Conservation (phyloP, 139 green algal genomes). For the Astrephomene gubernaculifera region DNA sequence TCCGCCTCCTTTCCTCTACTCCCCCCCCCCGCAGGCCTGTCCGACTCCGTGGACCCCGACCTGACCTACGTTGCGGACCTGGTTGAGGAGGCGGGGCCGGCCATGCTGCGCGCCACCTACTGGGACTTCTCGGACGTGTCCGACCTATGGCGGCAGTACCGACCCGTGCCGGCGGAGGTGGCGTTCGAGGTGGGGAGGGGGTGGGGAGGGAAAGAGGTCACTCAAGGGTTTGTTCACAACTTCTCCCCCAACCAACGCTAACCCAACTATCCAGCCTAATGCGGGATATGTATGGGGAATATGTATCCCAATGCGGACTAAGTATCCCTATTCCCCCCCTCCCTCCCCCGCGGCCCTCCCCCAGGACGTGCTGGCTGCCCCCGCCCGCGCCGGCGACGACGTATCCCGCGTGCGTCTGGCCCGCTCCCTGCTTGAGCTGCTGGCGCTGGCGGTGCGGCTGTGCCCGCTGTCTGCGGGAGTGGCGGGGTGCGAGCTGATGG, state of each 20-base stretch:
- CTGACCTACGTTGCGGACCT: slow-evolving; percentile 79
- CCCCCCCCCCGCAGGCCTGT: slow-evolving; percentile 6
- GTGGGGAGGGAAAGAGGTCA: no score
- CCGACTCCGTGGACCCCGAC: slow-evolving; percentile 5
- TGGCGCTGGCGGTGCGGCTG: slow-evolving; percentile 27
- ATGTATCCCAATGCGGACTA: no score
- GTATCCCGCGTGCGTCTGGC: slow-evolving; percentile 38
- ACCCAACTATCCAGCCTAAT: no score
- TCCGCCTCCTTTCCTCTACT: background rate
- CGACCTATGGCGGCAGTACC: slow-evolving; percentile 77
- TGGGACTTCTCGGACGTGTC: slow-evolving; percentile 86
- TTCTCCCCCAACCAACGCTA: no score
- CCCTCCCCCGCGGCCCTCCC: background rate
- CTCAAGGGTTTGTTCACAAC: no score
- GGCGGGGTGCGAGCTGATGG: slow-evolving; percentile 18
- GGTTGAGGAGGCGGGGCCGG: slow-evolving; percentile 73
- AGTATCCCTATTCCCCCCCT: no score
- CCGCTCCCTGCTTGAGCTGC: slow-evolving; percentile 34
- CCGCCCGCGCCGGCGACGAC: slow-evolving; percentile 25
- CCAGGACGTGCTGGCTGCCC: slow-evolving; percentile 4
- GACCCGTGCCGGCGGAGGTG: slow-evolving; percentile 48
- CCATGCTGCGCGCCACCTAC: slow-evolving; percentile 54
- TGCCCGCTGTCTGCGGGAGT: slow-evolving; percentile 6
- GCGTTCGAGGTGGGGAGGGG: slow-evolving; percentile 59
- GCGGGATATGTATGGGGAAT: no score